Conservation (phyloP, 805 yeast species). For the Metschnikowia shivogae region DNA sequence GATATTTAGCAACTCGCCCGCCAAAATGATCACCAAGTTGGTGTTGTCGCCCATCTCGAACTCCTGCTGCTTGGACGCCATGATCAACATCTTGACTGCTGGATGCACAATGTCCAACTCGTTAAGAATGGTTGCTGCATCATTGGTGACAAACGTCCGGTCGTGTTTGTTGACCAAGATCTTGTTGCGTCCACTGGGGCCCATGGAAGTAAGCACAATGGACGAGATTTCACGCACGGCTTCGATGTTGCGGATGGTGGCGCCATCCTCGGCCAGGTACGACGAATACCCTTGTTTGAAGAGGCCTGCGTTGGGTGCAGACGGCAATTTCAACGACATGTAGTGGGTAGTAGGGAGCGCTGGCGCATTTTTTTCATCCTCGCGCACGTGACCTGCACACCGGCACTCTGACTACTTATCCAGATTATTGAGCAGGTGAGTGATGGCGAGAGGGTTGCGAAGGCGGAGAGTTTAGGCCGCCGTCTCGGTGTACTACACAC, state of each 20-base stretch:
- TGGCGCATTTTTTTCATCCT: background rate
- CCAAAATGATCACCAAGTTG: conserved; percentile 83
- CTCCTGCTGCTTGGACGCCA: conserved; percentile 97
- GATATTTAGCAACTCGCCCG: conserved; percentile 85
- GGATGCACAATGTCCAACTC: conserved; percentile 96
- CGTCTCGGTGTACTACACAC: too few relatives aligned
- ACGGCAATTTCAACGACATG: conserved; percentile 89
- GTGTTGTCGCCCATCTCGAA: conserved; percentile 97
- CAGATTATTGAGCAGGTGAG: too few relatives aligned
- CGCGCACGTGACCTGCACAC: conserved; percentile 1
- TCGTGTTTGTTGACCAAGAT: conserved; percentile 87
- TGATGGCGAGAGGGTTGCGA: too few relatives aligned
- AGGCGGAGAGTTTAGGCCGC: too few relatives aligned
- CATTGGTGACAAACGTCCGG: conserved; percentile 85
- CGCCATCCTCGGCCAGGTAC: conserved; percentile 88
- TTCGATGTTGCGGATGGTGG: conserved; percentile 83
- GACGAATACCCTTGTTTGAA: conserved; percentile 94
- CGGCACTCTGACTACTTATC: too few relatives aligned
- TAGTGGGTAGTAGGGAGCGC: background rate
- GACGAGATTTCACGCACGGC: conserved; percentile 92
- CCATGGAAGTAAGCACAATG: conserved; percentile 91
- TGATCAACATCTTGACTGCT: conserved; percentile 89
- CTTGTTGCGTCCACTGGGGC: conserved; percentile 97
- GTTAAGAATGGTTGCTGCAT: conserved; percentile 95
- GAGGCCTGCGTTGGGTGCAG: conserved; percentile 87